Evolutionary conservation across 768 basidiomycete genomes (phyloP), one percentile per base, ranked within the genome.

Genomic region (Pleurotus djamor): DNA sequence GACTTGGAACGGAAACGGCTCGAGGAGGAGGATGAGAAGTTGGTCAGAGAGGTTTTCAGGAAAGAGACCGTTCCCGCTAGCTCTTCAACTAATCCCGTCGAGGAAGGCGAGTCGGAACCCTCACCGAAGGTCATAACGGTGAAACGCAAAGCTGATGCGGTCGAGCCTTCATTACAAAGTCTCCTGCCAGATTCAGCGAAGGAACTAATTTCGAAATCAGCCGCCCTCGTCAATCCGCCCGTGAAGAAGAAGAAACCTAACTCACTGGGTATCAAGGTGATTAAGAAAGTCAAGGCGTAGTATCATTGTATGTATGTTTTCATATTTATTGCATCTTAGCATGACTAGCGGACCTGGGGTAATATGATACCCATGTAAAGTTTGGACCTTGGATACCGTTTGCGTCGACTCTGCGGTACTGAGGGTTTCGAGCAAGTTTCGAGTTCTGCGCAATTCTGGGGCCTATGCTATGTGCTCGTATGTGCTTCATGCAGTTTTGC

Each of bases 1-100:
- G 91, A 92, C 52, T 80, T 83, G 43, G 84, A 86, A 66, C 79
- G 79, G 69, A 84, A 80, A 70, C 76, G 78, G 45, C 81, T 91
- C 59, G 91, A 96, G 64, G 94, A 95, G 61, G 95, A 96, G 71
- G 96, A 98, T 67, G 96, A 99, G 74, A 85, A 81, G 68, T 75
- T 94, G 21, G 91, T 98, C n/a, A 80, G 86, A 63, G 83, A 91
- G 65, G 88, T 93, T 17, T 99, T 99, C 70, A 83, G 91, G 48
- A 92, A 90, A 70, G 80, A 93, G 37, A 64, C 79, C 44, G 72
- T 79, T 52, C 76, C 81, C 21, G 60, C 10, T 32, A 34, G 45
- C 4, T 14, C 59, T 7, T 28, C 35, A 10, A 64, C 66, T 14
- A 51, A 64, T 14, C 51, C 67, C 47, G 60, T 65, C 49, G 64